Evolutionary conservation across 148 eudicot species (phyloP).

Genomic region (Rhododendron ferrugineum): DNA sequence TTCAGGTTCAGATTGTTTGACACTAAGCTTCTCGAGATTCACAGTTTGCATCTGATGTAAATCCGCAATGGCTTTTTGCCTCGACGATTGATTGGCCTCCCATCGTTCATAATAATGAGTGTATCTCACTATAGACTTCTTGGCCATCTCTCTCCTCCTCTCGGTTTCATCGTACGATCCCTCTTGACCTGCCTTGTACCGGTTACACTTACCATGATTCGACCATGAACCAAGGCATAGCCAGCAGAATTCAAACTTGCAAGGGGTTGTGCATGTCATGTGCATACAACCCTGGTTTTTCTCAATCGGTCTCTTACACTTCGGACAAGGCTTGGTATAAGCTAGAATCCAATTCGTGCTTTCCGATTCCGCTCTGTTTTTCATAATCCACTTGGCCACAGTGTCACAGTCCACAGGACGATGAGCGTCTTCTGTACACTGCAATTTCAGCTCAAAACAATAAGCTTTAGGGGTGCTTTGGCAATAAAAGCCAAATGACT

Average conservation of each 20-base stretch:
- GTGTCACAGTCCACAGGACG: constrained; percentile 66
- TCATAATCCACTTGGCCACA: constrained; percentile 47
- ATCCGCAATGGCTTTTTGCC: constrained; percentile 38
- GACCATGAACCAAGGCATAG: constrained; percentile 62
- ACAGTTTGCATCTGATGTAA: constrained; percentile 52
- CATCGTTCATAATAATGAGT: constrained; percentile 55
- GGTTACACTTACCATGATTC: constrained; percentile 58
- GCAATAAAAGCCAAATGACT: too few species aligned
- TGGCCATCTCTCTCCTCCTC: constrained; percentile 43
- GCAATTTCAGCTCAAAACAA: too few species aligned
- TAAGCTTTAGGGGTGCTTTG: too few species aligned
- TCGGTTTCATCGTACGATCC: constrained; percentile 39
- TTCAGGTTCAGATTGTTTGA: constrained; percentile 54
- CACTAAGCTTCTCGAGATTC: constrained; percentile 55
- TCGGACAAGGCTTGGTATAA: constrained; percentile 53
- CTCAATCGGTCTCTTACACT: constrained; percentile 37
- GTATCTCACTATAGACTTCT: constrained; percentile 39
- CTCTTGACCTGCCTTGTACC: constrained; percentile 43
- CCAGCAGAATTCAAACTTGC: constrained; percentile 45
- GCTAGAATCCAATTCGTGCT: constrained; percentile 57
- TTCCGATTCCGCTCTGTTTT: constrained; percentile 43
- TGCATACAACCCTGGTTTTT: constrained; percentile 29
- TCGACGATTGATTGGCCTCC: constrained; percentile 46
- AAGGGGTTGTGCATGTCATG: constrained; percentile 38
- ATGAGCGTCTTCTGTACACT: constrained; percentile 59